These are phyloP conservation scores for Leptographium procerum DNA, from an alignment of 2,329 filamentous ascomycete species.

Conservation along the genomic window DNA sequence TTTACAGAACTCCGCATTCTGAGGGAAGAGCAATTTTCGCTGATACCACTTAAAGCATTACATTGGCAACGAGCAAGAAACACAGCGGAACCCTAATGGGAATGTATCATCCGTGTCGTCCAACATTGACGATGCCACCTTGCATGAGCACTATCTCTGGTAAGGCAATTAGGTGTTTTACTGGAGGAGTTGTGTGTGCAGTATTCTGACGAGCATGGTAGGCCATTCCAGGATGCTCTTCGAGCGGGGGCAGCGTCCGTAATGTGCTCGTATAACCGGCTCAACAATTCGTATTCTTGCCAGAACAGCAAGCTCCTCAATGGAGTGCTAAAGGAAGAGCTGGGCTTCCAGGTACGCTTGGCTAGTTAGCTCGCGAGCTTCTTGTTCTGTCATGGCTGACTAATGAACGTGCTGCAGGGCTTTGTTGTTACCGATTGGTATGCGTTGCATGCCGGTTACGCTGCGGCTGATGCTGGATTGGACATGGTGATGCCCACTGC, in stretches of 20 bases:
- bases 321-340: constrained; percentile 50
- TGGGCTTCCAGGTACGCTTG: constrained; percentile 35
- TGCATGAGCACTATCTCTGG: constrained; percentile 19
- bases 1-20: constrained; percentile 23
- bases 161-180: too few relatives aligned
- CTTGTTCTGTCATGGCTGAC: background rate
- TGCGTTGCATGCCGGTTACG: constrained; percentile 53
- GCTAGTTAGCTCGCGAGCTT: too few relatives aligned
- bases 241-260: constrained; percentile 45
- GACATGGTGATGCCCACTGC: constrained; percentile 58
- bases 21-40: background rate
- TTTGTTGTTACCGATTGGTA: constrained; percentile 58
- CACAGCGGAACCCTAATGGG: constrained; percentile 48
- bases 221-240: constrained; percentile 59
- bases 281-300: constrained; percentile 62
- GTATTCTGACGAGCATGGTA: constrained; percentile 11
- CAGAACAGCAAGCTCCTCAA: constrained; percentile 58
- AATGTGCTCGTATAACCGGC: constrained; percentile 56
- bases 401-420: constrained; percentile 42
- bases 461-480: constrained; percentile 50
- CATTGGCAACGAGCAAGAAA: constrained; percentile 67
- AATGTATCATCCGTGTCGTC: constrained; percentile 38
- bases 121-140: constrained; percentile 44
- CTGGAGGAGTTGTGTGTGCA: constrained; percentile 17
- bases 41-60: constrained; percentile 41